Evolutionary conservation across 441 rosid species (phyloP).

Genomic region (Isatis lusitanica): DNA sequence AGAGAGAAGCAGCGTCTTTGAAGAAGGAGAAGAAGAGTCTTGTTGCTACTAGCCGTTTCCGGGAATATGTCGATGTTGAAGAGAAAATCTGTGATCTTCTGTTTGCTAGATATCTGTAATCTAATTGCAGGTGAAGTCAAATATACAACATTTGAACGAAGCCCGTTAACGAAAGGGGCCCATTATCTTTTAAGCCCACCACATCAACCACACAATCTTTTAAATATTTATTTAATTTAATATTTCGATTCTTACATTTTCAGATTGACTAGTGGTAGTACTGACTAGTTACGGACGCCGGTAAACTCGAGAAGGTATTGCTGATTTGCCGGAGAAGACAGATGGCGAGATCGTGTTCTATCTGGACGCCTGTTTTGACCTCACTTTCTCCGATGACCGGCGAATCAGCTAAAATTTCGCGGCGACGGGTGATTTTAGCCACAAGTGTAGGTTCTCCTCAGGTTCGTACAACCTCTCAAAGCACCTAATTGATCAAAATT

Average conservation of each 20-base stretch:
- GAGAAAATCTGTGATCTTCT: constrained; percentile 73
- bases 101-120: constrained; percentile 43
- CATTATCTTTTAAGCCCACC: neutral
- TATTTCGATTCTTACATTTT: neutral
- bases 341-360: constrained; percentile 35
- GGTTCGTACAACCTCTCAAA: constrained; percentile 27
- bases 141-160: neutral
- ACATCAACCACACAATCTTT: neutral
- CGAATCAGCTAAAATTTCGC: constrained; percentile 23
- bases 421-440: constrained; percentile 26
- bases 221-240: neutral
- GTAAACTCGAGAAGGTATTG: too few species aligned
- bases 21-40: constrained; percentile 66
- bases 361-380: constrained; percentile 21
- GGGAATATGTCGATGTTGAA: constrained; percentile 37
- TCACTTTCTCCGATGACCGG: constrained; percentile 22
- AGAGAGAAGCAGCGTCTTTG: constrained; percentile 43
- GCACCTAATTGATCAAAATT: neutral
- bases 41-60: constrained; percentile 35
- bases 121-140: neutral
- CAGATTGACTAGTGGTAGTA: neutral
- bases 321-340: constrained; percentile 15
- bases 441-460: constrained; percentile 22
- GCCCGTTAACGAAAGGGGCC: constrained; percentile 15
- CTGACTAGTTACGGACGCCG: neutral